Conservation (phyloP, 2,329 filamentous ascomycete genomes). For the Immersiporthe knoxdaviesiana region DNA sequence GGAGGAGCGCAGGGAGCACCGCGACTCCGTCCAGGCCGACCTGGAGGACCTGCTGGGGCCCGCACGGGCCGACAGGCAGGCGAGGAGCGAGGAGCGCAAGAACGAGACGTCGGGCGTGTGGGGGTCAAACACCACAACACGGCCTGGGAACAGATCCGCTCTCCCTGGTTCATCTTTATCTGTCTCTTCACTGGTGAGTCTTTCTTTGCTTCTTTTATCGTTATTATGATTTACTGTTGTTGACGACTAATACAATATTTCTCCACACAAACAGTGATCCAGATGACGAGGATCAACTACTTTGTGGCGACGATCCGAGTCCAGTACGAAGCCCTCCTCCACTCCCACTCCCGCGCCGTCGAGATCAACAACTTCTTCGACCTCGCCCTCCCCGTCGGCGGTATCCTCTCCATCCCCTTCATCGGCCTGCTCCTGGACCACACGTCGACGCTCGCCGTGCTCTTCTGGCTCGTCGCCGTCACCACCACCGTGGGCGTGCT, state of each 20-base stretch:
- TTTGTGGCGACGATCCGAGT: slow-evolving; percentile 85
- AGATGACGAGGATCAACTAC: slow-evolving; percentile 86
- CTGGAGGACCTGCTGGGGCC: slow-evolving; percentile 75
- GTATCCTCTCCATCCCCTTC: slow-evolving; percentile 83
- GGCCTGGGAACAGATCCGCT: slow-evolving; percentile 72
- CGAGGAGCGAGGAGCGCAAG: slow-evolving; percentile 68
- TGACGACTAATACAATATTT: too few species aligned
- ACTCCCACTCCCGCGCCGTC: slow-evolving; percentile 61
- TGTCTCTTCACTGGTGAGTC: slow-evolving; percentile 71
- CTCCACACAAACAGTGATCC: slow-evolving; percentile 50
- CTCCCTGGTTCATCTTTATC: slow-evolving; percentile 84
- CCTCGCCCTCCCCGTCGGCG: slow-evolving; percentile 75
- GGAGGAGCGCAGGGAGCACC: slow-evolving; percentile 61
- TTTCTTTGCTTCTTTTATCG: too few species aligned
- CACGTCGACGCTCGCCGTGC: slow-evolving; percentile 71
- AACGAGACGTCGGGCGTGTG: slow-evolving; percentile 77
- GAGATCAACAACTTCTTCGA: slow-evolving; percentile 85
- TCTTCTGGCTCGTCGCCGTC: slow-evolving; percentile 68
- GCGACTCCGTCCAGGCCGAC: slow-evolving; percentile 67
- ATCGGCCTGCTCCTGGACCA: slow-evolving; percentile 81
- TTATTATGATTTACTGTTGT: too few species aligned
- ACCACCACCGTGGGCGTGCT: slow-evolving; percentile 78
- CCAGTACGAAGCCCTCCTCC: slow-evolving; percentile 79
- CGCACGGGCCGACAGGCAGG: slow-evolving; percentile 62
- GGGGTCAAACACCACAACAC: slow-evolving; percentile 77